These are phyloP conservation scores for Colletotrichum navitas DNA, from an alignment of 2,329 filamentous ascomycete species.

Conservation along the genomic window DNA sequence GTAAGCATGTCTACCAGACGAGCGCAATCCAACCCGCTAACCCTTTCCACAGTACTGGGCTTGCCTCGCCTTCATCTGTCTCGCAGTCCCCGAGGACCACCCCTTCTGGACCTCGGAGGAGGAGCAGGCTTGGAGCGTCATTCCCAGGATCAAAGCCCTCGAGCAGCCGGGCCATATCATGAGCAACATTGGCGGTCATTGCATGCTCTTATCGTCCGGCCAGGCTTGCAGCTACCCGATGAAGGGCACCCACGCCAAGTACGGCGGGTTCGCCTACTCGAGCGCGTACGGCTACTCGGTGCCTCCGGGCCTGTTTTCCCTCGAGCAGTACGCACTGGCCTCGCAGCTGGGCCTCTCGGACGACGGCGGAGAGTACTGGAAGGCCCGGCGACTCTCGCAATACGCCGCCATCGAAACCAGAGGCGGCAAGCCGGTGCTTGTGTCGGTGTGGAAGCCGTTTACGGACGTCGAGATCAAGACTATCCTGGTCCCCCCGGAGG, in stretches of 20 bases:
- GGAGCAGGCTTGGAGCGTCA: conserved; percentile 66
- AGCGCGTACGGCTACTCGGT: conserved; percentile 83
- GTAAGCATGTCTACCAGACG: conserved; percentile 51
- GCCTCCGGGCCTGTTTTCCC: conserved; percentile 79
- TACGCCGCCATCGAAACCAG: conserved; percentile 72
- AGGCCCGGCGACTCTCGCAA: conserved; percentile 76
- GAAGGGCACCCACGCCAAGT: conserved; percentile 85
- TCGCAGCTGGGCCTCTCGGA: conserved; percentile 82
- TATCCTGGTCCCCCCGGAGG: conserved; percentile 72
- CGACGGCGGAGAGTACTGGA: conserved; percentile 84
- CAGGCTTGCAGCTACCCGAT: conserved; percentile 87
- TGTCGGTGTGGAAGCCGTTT: conserved; percentile 79
- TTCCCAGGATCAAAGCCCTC: conserved; percentile 72
- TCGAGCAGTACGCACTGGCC: conserved; percentile 82
- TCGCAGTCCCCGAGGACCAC: conserved; percentile 76
- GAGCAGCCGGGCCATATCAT: conserved; percentile 80
- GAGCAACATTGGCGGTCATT: conserved; percentile 78
- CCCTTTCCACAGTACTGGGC: conserved; percentile 75
- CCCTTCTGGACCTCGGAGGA: conserved; percentile 81
- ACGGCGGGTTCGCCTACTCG: conserved; percentile 83
- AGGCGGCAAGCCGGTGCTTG: conserved; percentile 69
- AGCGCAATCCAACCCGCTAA: conserved; percentile 34
- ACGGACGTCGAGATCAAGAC: conserved; percentile 75
- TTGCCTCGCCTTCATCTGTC: conserved; percentile 80
- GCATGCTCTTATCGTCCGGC: conserved; percentile 80